These are phyloP conservation scores for Diaporthe capsici DNA, from an alignment of 2,329 filamentous ascomycete genomes.

Conservation along the genomic window DNA sequence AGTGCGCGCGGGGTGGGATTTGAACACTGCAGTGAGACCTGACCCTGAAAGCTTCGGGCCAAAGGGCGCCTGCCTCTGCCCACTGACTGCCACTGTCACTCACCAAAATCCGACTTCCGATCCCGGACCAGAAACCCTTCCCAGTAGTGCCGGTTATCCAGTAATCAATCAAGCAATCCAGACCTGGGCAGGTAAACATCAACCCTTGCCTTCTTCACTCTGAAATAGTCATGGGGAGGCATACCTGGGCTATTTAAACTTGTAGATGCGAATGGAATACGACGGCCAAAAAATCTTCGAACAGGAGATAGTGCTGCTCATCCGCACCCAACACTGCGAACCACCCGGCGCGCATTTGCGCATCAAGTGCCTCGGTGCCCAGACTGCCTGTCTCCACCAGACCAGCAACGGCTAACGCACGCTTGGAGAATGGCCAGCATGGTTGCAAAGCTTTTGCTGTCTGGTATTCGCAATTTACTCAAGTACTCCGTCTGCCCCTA, in stretches of 20 bases:
- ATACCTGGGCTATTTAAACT: background rate
- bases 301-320: background rate
- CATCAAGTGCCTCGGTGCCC: background rate
- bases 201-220: background rate
- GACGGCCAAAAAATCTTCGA: background rate
- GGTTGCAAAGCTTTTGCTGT: background rate
- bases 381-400: background rate
- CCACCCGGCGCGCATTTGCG: slow-evolving; percentile 5
- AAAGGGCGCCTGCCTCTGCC: background rate
- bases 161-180: background rate
- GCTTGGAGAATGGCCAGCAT: background rate
- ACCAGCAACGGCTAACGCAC: background rate
- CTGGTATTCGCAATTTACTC: too few relatives aligned
- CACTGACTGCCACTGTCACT: background rate
- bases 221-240: too few relatives aligned
- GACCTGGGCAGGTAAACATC: background rate
- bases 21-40: slow-evolving; percentile 38
- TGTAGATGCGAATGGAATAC: background rate
- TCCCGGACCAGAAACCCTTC: slow-evolving; percentile 22
- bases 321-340: background rate
- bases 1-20: slow-evolving; percentile 43
- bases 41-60: background rate
- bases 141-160: background rate
- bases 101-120: slow-evolving; percentile 28
- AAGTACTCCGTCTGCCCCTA: too few relatives aligned